These are phyloP conservation scores for Cyclotella baltica DNA, from an alignment of 108 stramenopile genomes.

Conservation along the genomic window DNA sequence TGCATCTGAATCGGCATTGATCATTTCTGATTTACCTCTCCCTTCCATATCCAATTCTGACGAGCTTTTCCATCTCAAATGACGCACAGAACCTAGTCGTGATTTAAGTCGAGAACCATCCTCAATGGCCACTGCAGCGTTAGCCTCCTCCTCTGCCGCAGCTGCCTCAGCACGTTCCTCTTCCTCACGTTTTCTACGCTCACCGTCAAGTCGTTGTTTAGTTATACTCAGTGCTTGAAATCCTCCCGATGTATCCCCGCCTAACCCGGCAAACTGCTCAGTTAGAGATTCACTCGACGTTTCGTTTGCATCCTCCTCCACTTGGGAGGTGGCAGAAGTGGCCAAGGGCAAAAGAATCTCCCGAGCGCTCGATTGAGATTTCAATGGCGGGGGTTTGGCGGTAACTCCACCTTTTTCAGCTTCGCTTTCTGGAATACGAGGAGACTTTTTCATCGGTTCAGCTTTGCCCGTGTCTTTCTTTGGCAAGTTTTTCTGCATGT, in stretches of 20 bases:
- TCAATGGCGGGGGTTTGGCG: not conserved
- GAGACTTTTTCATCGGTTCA: slow-evolving; percentile 13
- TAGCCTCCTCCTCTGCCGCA: slow-evolving; percentile 4
- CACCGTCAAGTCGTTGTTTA: slow-evolving; percentile 50
- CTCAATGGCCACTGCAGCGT: slow-evolving; percentile 14
- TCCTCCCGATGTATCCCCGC: slow-evolving; percentile 23
- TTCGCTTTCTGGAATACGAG: not conserved
- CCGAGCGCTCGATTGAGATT: not conserved
- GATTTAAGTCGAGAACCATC: slow-evolving; percentile 29
- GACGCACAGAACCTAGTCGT: slow-evolving; percentile 36
- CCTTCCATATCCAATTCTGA: slow-evolving; percentile 12
- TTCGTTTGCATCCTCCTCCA: not conserved
- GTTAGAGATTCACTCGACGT: slow-evolving; percentile 18
- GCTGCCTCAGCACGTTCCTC: slow-evolving; percentile 27
- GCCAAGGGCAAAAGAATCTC: slow-evolving; percentile 34
- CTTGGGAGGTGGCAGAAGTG: not conserved
- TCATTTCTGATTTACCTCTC: not conserved
- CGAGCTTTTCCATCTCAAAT: slow-evolving; percentile 39
- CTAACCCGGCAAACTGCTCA: slow-evolving; percentile 49
- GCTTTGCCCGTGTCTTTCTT: slow-evolving; percentile 18
- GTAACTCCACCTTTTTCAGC: not conserved
- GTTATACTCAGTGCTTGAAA: slow-evolving; percentile 50
- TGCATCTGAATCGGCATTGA: slow-evolving; percentile 10
- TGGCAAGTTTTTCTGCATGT: not conserved
- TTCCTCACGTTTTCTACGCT: slow-evolving; percentile 44